A percentile compares a stretch with the other conserved stretches of the same genome.
These are phyloP conservation scores for Sextonia rubra DNA, from an alignment of 164 flowering plant species.

Conservation along the genomic window DNA sequence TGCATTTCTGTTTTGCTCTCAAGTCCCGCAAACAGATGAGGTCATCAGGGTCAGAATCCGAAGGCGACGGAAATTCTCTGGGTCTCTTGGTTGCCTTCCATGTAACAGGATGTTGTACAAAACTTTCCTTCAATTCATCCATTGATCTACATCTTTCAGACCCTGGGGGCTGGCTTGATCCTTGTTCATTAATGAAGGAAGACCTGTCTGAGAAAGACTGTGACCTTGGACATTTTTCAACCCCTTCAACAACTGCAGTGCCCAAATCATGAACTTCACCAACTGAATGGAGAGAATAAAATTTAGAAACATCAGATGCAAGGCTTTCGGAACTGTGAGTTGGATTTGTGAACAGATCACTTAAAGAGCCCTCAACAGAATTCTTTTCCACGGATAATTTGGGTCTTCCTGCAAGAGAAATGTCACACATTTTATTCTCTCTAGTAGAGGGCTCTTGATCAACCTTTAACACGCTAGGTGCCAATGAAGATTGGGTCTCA, in stretches of 20 bases:
- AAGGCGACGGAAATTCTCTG: conserved; percentile 48
- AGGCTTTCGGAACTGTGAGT: conserved; percentile 13
- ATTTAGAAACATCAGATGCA: conserved; percentile 21
- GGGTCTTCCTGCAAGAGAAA: conserved; percentile 9
- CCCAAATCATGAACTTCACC: conserved; percentile 27
- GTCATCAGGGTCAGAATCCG: conserved; percentile 27
- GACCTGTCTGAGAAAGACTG: conserved; percentile 37
- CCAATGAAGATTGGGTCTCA: conserved; percentile 51
- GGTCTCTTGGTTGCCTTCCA: conserved; percentile 43
- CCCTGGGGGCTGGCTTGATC: conserved; percentile 24
- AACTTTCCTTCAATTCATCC: conserved; percentile 57
- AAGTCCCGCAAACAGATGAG: conserved; percentile 25
- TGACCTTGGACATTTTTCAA: conserved; percentile 24
- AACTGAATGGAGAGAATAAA: conserved; percentile 19
- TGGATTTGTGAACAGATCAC: background rate
- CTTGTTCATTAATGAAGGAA: conserved; percentile 27
- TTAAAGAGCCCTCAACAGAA: conserved; percentile 8
- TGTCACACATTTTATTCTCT: conserved; percentile 23
- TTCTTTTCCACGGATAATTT: conserved; percentile 21
- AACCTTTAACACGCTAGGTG: conserved; percentile 26
- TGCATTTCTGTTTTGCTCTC: conserved; percentile 19
- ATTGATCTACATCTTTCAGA: conserved; percentile 29
- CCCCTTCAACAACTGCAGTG: conserved; percentile 19
- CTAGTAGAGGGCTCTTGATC: conserved; percentile 19
- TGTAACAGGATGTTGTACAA: conserved; percentile 25